These are phyloP conservation scores for Moesziomyces sp. DNA, from an alignment of 1,284 basidiomycete genomes.

Conservation along the genomic window DNA sequence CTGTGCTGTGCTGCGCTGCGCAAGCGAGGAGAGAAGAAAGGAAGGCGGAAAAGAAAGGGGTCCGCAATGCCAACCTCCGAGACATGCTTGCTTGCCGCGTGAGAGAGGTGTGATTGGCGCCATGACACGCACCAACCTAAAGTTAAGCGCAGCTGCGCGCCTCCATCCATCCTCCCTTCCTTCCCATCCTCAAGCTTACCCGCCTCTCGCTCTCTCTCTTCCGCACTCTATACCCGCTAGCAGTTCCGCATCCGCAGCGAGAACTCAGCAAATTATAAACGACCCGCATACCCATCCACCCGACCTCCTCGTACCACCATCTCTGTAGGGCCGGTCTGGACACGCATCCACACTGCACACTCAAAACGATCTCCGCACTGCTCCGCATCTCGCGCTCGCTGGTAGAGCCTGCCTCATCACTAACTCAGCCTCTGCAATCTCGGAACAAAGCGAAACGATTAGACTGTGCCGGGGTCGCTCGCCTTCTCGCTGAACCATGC, in stretches of 20 bases:
- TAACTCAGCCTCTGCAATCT: neutral
- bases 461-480: too few relatives aligned
- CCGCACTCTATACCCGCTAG: neutral
- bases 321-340: neutral
- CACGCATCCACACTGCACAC: neutral
- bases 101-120: too few relatives aligned
- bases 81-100: too few relatives aligned
- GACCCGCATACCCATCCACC: neutral
- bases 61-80: neutral
- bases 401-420: neutral
- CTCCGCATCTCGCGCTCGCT: neutral
- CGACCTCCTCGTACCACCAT: neutral
- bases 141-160: too few relatives aligned
- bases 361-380: too few relatives aligned
- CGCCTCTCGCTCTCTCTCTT: neutral
- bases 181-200: neutral
- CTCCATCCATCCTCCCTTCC: neutral
- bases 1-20: neutral
- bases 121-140: too few relatives aligned
- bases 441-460: neutral
- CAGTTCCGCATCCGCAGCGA: neutral
- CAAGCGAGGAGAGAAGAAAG: slow-evolving; percentile 1
- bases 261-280: neutral
- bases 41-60: neutral
- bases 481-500: slow-evolving; percentile 4